Evolutionary conservation across 768 basidiomycete genomes (phyloP).

Genomic region (Mrakia hoshinonis): DNA sequence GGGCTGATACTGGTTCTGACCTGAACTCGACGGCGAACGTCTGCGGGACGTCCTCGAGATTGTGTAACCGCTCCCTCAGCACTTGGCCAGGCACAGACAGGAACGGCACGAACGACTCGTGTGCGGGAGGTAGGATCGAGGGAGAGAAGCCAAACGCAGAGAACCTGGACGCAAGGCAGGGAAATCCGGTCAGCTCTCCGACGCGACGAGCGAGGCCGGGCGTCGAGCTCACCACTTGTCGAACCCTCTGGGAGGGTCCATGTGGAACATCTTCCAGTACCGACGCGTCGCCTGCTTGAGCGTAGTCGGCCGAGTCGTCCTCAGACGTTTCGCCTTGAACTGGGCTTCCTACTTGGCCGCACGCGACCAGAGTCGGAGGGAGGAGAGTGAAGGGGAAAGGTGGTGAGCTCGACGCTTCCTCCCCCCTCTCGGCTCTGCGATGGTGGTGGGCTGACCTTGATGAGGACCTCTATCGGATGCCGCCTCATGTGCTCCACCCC

Average conservation of each 20-base stretch:
- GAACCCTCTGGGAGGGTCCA: slow-evolving; percentile 22
- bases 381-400: not conserved
- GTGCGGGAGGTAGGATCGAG: slow-evolving; percentile 13
- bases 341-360: not conserved
- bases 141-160: slow-evolving; percentile 7
- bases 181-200: not conserved
- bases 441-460: slow-evolving; percentile 7
- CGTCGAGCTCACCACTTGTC: slow-evolving; percentile 21
- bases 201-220: not conserved
- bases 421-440: not conserved
- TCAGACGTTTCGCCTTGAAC: not conserved
- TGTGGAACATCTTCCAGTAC: slow-evolving; percentile 15
- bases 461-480: slow-evolving; percentile 24
- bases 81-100: slow-evolving; percentile 15
- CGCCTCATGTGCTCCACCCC: not conserved
- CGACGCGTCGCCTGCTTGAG: not conserved
- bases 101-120: slow-evolving; percentile 22
- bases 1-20: not conserved
- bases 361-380: no score
- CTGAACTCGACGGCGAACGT: slow-evolving; percentile 20
- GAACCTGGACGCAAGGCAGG: slow-evolving; percentile 9
- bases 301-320: not conserved
- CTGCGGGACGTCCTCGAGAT: slow-evolving; percentile 11
- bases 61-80: slow-evolving; percentile 9
- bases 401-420: not conserved